Evolutionary conservation across 2,329 filamentous ascomycete species (phyloP).

Genomic region (Diplodia scrobiculata): DNA sequence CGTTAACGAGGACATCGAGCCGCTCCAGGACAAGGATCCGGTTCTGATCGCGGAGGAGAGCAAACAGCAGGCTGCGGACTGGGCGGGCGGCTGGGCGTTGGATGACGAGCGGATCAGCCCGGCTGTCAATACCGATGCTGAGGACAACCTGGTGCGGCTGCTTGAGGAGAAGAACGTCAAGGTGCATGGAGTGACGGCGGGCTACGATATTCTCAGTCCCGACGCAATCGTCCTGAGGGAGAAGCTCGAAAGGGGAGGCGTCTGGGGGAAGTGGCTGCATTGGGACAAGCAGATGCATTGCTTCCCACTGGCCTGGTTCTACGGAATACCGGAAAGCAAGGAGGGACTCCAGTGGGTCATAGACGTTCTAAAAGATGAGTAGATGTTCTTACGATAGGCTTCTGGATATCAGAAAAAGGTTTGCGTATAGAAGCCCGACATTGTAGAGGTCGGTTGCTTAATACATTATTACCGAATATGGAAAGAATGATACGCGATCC

Average conservation of each 20-base stretch:
- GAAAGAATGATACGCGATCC: slow-evolving; percentile 4
- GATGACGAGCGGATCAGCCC: slow-evolving; percentile 55
- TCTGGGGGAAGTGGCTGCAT: slow-evolving; percentile 59
- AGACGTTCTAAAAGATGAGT: slow-evolving; percentile 36
- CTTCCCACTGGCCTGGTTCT: slow-evolving; percentile 56
- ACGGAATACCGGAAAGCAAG: slow-evolving; percentile 53
- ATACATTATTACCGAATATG: neutral
- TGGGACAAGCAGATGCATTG: slow-evolving; percentile 65
- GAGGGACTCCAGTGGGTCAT: slow-evolving; percentile 53
- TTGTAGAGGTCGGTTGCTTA: neutral
- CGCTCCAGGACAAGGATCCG: slow-evolving; percentile 50
- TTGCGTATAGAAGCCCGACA: neutral
- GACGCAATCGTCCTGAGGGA: slow-evolving; percentile 56
- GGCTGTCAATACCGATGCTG: slow-evolving; percentile 38
- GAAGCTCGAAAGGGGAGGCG: slow-evolving; percentile 47
- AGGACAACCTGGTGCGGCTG: slow-evolving; percentile 46
- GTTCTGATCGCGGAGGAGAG: slow-evolving; percentile 50
- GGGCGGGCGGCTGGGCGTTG: slow-evolving; percentile 48
- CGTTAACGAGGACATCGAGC: slow-evolving; percentile 49
- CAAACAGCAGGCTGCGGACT: slow-evolving; percentile 47
- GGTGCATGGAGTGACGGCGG: slow-evolving; percentile 57
- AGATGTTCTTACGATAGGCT: neutral
- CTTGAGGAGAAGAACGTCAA: slow-evolving; percentile 46
- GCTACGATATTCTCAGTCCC: slow-evolving; percentile 57
- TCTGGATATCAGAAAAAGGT: neutral